A percentile compares a stretch with the other conserved stretches of the same genome.
These are phyloP conservation scores for Urtica urens DNA, from an alignment of 306 rosid species.

Conservation along the genomic window DNA sequence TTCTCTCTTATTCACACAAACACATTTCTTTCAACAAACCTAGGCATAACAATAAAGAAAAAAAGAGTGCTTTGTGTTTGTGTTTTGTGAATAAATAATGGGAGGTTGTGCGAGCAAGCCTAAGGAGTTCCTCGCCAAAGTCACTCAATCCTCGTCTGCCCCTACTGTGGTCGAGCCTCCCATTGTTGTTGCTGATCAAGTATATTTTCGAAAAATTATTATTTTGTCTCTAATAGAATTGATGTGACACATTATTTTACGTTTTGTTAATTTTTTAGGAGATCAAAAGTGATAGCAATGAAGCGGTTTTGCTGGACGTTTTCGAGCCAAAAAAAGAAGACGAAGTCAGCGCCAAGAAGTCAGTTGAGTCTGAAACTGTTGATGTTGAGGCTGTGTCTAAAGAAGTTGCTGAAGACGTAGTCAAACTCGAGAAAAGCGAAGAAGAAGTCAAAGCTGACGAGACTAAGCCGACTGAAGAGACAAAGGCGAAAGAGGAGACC, in stretches of 20 bases:
- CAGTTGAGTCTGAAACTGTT: not conserved
- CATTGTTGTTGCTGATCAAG: conserved; percentile 14
- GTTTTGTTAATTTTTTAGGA: conserved; percentile 24
- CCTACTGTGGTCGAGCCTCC: too few relatives aligned
- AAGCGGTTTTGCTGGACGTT: conserved; percentile 31
- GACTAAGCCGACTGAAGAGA: too few relatives aligned
- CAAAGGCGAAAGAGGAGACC: too few relatives aligned
- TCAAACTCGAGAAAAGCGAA: too few relatives aligned
- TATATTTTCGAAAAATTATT: not conserved
- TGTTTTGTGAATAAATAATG: conserved; percentile 25
- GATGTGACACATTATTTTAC: not conserved
- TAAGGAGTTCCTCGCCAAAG: conserved; percentile 25
- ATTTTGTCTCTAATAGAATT: not conserved
- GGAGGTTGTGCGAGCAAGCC: conserved; percentile 88
- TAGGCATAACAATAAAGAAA: not conserved
- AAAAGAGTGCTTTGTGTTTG: not conserved
- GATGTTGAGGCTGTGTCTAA: conserved; percentile 1
- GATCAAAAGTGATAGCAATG: conserved; percentile 21
- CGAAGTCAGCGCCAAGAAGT: too few relatives aligned
- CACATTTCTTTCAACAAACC: not conserved
- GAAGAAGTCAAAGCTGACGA: conserved; percentile 13
- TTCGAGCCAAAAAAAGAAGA: conserved; percentile 22
- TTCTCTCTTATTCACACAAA: not conserved
- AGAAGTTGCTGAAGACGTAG: conserved; percentile 3
- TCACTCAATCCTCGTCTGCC: conserved; percentile 12